Base-by-base conservation (phyloP, 305 asterid species). In the Plantago coronopus region DNA sequence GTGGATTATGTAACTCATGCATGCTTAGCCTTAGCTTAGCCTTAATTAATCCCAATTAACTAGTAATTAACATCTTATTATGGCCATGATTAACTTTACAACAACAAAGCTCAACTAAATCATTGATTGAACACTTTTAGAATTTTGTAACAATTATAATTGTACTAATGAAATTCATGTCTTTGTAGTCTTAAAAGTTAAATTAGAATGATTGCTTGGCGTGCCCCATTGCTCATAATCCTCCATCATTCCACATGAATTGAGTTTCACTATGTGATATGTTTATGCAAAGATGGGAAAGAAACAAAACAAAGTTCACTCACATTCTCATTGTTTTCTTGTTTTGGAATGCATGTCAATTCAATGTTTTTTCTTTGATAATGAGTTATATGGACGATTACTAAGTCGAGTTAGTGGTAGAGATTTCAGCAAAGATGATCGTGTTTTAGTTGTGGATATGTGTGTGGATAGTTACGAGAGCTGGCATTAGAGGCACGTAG, bases 191-290 rank as follows among this genome's bases (percentile, higher is more conserved):
- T 62, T 54, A 72, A 27, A 75, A 55, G 74, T 53, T 71, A 44
- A 60, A 17, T 44, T 62, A 60, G 64, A 62, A 68, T 74, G 79
- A 74, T 74, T 69, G 56, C 58, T 63, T 57, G 72, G 82, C 74
- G 64, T 74, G 79, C 67, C 65, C 61, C 19, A 43, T 61, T 62
- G 54, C 29, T 67, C 16, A 44, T 66, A 60, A 12, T 62, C 22
- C 11, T 61, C 66, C 61, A 61, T 66, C 40, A 34, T 34, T 34
- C 62, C 45, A 22, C 23, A 43, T 31, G 9, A 18, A 5, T 64
- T 67, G 1, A 12, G 20, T 40, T 18, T 14, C 9, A 7, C 8
- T 34, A 34, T 34, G 40, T 34, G 40, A 15, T 25, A 14, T 50
- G 23, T 50, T 7, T 22, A 21, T 22, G 4, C 31, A 50, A 18